Percentiles rank a stretch among this genome's conserved stretches.
Conservation (phyloP, 2,329 filamentous ascomycete genomes). For the Cladophialophora psammophila region DNA sequence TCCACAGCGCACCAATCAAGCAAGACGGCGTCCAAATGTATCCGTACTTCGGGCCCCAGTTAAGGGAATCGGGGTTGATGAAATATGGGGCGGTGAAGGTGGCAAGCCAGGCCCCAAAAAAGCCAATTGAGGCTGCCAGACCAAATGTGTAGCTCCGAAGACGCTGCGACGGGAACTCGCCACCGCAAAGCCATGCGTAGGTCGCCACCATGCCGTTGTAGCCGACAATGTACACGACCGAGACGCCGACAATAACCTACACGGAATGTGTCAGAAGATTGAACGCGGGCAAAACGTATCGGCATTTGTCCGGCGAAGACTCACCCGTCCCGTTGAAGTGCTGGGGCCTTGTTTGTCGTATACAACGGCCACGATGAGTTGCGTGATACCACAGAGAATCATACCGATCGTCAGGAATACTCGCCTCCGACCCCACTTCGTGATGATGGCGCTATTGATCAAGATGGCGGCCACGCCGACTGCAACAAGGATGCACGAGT, state of each 20-base stretch:
- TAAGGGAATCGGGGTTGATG: conserved; percentile 62
- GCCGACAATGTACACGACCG: conserved; percentile 61
- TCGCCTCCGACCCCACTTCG: conserved; percentile 61
- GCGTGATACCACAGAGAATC: conserved; percentile 60
- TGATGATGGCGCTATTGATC: conserved; percentile 62
- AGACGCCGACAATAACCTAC: conserved; percentile 61
- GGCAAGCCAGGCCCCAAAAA: conserved; percentile 64
- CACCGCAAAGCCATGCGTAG: conserved; percentile 63
- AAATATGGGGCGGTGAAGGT: conserved; percentile 68
- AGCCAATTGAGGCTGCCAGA: conserved; percentile 61
- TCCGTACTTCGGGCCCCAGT: conserved; percentile 66
- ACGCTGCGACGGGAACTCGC: conserved; percentile 64
- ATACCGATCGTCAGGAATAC: conserved; percentile 62
- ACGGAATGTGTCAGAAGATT: conserved; percentile 44
- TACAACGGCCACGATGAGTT: conserved; percentile 62
- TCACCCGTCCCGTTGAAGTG: conserved; percentile 44
- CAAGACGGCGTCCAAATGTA: conserved; percentile 59
- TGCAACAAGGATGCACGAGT: conserved; percentile 62
- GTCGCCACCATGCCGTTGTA: conserved; percentile 64
- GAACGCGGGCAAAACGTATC: background rate
- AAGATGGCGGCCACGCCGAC: conserved; percentile 64
- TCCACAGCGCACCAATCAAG: conserved; percentile 32
- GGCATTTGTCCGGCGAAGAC: background rate
- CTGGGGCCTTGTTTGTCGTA: conserved; percentile 56
- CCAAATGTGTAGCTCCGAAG: conserved; percentile 66